Evolutionary conservation across 2,329 filamentous ascomycete species (phyloP).

Genomic region (Didymellaceae sp.): DNA sequence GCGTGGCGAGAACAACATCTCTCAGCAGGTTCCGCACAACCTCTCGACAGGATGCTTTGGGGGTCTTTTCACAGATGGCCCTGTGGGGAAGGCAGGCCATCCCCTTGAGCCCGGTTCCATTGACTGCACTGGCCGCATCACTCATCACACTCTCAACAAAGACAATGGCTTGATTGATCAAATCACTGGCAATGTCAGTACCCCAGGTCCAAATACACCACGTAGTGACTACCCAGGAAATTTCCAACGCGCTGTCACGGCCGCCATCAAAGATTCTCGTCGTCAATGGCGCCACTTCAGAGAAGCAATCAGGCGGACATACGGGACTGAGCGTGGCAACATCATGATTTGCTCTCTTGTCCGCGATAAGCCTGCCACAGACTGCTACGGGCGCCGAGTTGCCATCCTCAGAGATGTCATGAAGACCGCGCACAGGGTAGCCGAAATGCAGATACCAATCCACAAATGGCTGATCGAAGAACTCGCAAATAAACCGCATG

Average conservation of each 20-base stretch:
- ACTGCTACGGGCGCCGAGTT: constrained; percentile 31
- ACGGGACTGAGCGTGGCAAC: constrained; percentile 33
- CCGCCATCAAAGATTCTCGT: constrained; percentile 28
- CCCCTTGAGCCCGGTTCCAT: constrained; percentile 34
- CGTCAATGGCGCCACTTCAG: constrained; percentile 33
- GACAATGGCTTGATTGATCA: constrained; percentile 33
- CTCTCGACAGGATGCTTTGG: constrained; percentile 35
- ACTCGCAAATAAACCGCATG: constrained; percentile 26
- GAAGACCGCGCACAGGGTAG: constrained; percentile 20
- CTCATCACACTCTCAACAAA: constrained; percentile 35
- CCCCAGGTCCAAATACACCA: constrained; percentile 30
- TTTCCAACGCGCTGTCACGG: constrained; percentile 29
- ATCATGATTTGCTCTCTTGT: constrained; percentile 34
- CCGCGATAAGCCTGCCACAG: constrained; percentile 29
- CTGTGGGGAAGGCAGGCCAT: constrained; percentile 30
- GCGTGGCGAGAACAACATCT: constrained; percentile 31
- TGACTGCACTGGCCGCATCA: constrained; percentile 33
- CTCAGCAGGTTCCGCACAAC: constrained; percentile 27
- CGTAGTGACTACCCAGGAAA: constrained; percentile 31
- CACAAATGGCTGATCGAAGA: constrained; percentile 28
- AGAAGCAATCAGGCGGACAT: constrained; percentile 29
- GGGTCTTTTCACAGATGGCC: constrained; percentile 31
- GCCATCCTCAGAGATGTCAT: constrained; percentile 27
- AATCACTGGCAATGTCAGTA: constrained; percentile 23
- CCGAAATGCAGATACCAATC: constrained; percentile 33